Evolutionary conservation across 805 yeast genomes (phyloP).

Genomic region (Nakazawaea wyomingensis): DNA sequence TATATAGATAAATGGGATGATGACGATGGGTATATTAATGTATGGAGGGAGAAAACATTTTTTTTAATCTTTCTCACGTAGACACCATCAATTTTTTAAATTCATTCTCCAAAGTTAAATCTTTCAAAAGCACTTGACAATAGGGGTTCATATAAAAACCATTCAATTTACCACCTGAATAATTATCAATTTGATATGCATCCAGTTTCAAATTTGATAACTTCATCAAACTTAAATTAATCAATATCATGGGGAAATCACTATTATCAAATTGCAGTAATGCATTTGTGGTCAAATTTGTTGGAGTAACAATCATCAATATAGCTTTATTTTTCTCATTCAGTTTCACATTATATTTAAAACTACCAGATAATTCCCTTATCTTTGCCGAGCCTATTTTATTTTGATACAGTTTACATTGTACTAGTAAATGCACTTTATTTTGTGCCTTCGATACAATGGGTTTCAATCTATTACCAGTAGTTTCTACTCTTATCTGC

Average conservation of each 20-base stretch:
- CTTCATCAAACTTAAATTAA: conserved; percentile 32
- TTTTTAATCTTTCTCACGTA: background rate
- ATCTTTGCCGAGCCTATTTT: conserved; percentile 41
- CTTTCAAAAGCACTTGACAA: conserved; percentile 31
- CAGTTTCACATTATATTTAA: conserved; percentile 29
- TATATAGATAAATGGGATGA: too few species aligned
- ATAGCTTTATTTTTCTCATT: conserved; percentile 19
- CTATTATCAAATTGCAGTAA: conserved; percentile 38
- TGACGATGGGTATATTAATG: background rate
- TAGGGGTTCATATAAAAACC: conserved; percentile 33
- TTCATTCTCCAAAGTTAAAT: conserved; percentile 25
- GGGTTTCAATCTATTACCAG: conserved; percentile 12
- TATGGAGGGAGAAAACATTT: background rate
- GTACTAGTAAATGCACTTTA: conserved; percentile 33
- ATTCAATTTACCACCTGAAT: conserved; percentile 32
- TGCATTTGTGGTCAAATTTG: conserved; percentile 43
- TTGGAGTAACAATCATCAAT: conserved; percentile 43
- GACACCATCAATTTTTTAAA: conserved; percentile 9
- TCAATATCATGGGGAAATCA: conserved; percentile 39
- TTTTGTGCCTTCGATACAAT: conserved; percentile 1
- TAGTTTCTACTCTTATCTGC: conserved; percentile 2
- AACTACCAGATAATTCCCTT: conserved; percentile 52
- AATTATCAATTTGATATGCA: conserved; percentile 30
- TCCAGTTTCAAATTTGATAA: conserved; percentile 17
- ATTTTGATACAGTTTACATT: conserved; percentile 46